Evolutionary conservation across 805 yeast genomes (phyloP), one percentile per base, ranked within the genome.

Genomic region (Yamadazyma endophytica): DNA sequence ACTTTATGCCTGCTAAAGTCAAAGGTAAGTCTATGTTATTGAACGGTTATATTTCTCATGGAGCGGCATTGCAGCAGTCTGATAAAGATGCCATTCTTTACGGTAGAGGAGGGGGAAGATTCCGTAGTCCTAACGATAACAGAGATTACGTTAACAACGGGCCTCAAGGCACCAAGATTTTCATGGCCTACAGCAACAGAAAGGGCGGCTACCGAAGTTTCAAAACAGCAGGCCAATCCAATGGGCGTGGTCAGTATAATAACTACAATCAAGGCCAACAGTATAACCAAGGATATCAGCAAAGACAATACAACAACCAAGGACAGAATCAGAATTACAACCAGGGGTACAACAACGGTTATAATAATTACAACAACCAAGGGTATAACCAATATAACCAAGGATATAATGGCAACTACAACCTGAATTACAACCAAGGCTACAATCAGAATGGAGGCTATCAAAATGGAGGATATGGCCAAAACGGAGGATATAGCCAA

Each of bases 21-120:
- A 66, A 58, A 9, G 81, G 87, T 19, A 92, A 90, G 52, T 82
- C 95, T 2, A 83, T 92, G 82, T 63, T 90, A 14, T 56, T 90
- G 41, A 82, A 79, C 27, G 97, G 97, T 0, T 86, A 66, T 49
- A 75, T 77, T 37, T 72, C 87, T 4, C 81, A 78, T 37, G 59
- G 61, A 21, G 66, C 68, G 13, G 79, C 79, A 6, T 61, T 90
- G 27, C 76, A 77, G 4, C 75, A 73, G 23, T 81, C 79, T 28
- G 97, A 89, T 46, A 73, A 68, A 34, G 86, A 81, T 40, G 60
- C 70, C 8, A 64, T 86, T 9, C 47, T 69, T 19, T 71, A 77
- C 44, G 77, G 75, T 20, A 58, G 62, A 28, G 53, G 57, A 21
- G 56, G 67, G 9, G 56, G 61, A 26, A 44, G 64, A 31, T 59